phyloP scores from a whole-genome alignment of 441 rosid genomes.

The Erodium chrysanthum region DNA sequence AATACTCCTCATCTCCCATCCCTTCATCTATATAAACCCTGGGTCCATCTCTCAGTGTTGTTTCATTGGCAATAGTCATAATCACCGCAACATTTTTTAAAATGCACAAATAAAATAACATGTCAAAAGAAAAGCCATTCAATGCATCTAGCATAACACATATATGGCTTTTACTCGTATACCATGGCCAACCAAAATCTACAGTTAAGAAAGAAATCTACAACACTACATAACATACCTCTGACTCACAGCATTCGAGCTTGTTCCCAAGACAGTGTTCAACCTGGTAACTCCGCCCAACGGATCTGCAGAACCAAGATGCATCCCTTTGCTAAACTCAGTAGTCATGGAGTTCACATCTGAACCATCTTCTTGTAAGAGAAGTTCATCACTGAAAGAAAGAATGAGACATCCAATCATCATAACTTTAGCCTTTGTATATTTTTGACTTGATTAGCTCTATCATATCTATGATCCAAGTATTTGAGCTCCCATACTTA shows the following conservation, averaged over 20 bases:
- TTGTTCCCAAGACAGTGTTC: slow-evolving; percentile 31
- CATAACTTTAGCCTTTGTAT: slow-evolving; percentile 1
- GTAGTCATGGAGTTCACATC: slow-evolving; percentile 44
- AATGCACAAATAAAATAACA: too few species aligned
- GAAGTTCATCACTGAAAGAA: slow-evolving; percentile 71
- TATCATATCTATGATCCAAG: not conserved
- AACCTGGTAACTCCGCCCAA: slow-evolving; percentile 36
- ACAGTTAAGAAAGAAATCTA: slow-evolving; percentile 15
- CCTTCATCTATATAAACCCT: too few species aligned
- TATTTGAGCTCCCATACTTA: not conserved
- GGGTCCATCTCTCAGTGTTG: too few species aligned
- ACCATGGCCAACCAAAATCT: slow-evolving; percentile 14
- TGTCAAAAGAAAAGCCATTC: too few species aligned
- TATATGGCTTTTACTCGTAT: too few species aligned
- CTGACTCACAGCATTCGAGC: slow-evolving; percentile 41
- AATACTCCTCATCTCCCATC: too few species aligned
- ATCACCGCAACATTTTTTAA: too few species aligned
- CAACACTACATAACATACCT: slow-evolving; percentile 35
- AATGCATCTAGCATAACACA: too few species aligned
- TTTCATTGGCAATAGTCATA: too few species aligned
- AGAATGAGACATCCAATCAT: slow-evolving; percentile 12
- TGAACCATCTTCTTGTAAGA: slow-evolving; percentile 75
- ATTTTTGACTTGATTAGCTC: not conserved
- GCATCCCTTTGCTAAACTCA: slow-evolving; percentile 69
- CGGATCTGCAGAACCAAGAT: slow-evolving; percentile 47